A percentile compares a stretch with the other conserved stretches of the same genome.
Conservation (phyloP, 768 basidiomycete species). For the Suillus paluster region DNA sequence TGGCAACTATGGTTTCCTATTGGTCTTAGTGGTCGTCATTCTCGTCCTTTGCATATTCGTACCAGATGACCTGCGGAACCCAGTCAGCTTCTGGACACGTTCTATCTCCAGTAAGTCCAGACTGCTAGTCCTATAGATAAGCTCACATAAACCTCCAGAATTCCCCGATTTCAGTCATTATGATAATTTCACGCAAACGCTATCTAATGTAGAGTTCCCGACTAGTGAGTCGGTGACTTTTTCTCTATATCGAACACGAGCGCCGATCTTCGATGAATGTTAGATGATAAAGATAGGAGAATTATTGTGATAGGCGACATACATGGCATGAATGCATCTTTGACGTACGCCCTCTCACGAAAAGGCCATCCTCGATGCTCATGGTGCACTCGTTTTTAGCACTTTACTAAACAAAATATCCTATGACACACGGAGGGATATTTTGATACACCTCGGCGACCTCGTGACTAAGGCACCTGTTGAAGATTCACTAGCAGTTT, state of each 20-base stretch:
- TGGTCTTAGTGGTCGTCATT: constrained; percentile 40
- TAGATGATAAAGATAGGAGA: constrained; percentile 58
- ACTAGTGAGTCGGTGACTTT: constrained; percentile 42
- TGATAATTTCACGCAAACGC: constrained; percentile 38
- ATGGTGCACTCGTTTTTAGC: constrained; percentile 45
- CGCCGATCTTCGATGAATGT: not conserved
- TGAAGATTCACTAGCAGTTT: constrained; percentile 60
- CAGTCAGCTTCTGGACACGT: constrained; percentile 15
- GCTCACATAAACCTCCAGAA: constrained; percentile 30
- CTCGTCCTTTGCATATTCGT: constrained; percentile 48
- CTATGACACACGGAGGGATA: constrained; percentile 65
- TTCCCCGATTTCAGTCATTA: constrained; percentile 64
- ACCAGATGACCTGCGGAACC: constrained; percentile 13
- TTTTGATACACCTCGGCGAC: constrained; percentile 84
- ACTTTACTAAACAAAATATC: constrained; percentile 63
- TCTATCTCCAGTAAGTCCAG: constrained; percentile 15
- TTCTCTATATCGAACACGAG: not conserved
- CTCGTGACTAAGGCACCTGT: constrained; percentile 73
- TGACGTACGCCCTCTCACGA: constrained; percentile 54
- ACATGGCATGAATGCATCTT: constrained; percentile 76
- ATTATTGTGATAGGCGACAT: constrained; percentile 86
- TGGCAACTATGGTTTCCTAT: constrained; percentile 18
- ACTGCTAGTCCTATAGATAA: not conserved
- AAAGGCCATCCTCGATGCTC: constrained; percentile 10
- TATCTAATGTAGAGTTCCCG: constrained; percentile 56